Evolutionary conservation across 2,329 filamentous ascomycete species (phyloP), one percentile per base, ranked within the genome.

Genomic region (Plenodomus biglobosus): DNA sequence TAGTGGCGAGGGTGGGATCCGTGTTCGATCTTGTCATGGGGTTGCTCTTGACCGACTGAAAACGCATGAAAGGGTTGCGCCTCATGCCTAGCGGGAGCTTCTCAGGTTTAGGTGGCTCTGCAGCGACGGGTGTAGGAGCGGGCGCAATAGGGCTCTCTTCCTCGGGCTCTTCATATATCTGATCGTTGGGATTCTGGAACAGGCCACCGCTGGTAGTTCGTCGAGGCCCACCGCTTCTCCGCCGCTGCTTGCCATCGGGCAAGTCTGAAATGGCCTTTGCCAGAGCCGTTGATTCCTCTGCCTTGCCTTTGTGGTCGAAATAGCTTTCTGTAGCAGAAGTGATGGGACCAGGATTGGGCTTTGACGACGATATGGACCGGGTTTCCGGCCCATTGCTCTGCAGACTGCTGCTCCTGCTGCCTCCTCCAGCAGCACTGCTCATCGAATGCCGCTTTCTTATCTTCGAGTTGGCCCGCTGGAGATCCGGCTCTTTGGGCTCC

Each of bases 161-260:
- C 62, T 88, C 84, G 1, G 90, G 88, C 67, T 96, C 92, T 70
- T 96, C 92, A 79, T 90, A 96, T 52, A 96, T 92, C 64, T 89
- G 85, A 66, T 91, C 87, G 27, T 85, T 83, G 1, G 85, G 86
- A 52, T 83, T 82, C 56, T 79, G 78, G 66, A 90, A 91, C 1
- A 85, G 81, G 44, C 78, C 82, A 58, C 85, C 86, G 65, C 86
- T 90, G 62, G 85, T 80, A 57, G 88, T 87, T 52, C 87, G 80
- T 70, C 82, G 85, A 61, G 83, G 78, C 59, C 84, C 86, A 62
- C 84, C 86, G 54, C 84, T 84, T 27, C 80, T 81, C 35, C 82
- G 77, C 19, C 76, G 56, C 10, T 64, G 58, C 36, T 57, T 71
- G 1, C 70, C 61, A 38, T 68, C 64, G 8, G 58, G 52, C 5